Conservation (phyloP, 768 basidiomycete genomes). For the Podaxis carcinomalis region DNA sequence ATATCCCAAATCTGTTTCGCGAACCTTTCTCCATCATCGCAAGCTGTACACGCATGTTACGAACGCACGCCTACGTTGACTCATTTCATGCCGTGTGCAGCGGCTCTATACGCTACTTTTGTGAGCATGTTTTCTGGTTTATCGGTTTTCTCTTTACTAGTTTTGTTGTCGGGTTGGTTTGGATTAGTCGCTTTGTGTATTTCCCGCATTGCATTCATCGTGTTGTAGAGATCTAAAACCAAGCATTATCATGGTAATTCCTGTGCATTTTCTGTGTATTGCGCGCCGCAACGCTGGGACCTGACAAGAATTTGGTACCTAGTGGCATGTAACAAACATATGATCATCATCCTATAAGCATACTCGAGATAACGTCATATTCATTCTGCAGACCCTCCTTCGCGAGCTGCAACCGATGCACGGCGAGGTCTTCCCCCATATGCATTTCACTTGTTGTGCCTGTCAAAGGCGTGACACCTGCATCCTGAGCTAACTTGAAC, state of each 20-base stretch:
- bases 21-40: neutral
- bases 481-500: conserved; percentile 63
- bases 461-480: conserved; percentile 67
- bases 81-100: neutral
- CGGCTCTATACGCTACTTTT: neutral
- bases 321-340: neutral
- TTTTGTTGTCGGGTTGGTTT: conserved; percentile 3
- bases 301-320: neutral
- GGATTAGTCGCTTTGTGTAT: neutral
- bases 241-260: neutral
- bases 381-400: conserved; percentile 7
- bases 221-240: neutral
- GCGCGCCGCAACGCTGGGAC: neutral
- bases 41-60: neutral
- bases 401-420: conserved; percentile 6
- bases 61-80: neutral
- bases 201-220: neutral
- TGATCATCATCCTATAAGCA: conserved; percentile 1
- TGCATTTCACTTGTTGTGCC: conserved; percentile 68
- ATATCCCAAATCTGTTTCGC: neutral
- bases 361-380: neutral
- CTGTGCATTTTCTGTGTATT: neutral
- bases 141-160: neutral
- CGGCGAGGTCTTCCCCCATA: conserved; percentile 35
- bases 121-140: neutral